Evolutionary conservation across 2,329 filamentous ascomycete species (phyloP), one percentile per base, ranked within the genome.

Genomic region (Juglanconis juglandina): DNA sequence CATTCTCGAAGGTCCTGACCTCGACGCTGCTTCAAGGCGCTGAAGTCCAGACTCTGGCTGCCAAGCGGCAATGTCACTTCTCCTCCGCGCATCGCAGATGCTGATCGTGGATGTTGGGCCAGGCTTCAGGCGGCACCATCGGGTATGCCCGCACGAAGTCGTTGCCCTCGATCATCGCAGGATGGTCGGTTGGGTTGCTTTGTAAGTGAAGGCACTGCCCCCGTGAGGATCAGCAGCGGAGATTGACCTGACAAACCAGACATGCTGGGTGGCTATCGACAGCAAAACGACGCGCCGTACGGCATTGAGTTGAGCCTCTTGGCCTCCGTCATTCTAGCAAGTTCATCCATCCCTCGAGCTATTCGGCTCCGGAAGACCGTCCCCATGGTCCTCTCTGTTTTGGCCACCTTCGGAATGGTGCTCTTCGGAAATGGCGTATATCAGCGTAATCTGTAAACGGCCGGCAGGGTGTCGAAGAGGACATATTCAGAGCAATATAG

Each of bases 251-350:
- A 53, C 37, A 41, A 35, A 10, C 10, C 64, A 86, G 83, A 99
- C 76, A 87, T 87, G 32, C 79, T 96, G 48, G 91, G 92, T 64
- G 93, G 89, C 65, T 87, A 90, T 70, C 90, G 93, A 61, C 87
- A 96, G 64, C 87, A 89, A 68, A 87, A 86, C 68, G 80, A 83
- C 63, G 83, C 92, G 72, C 73, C 90, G 3, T 96, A 95, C 73
- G 95, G 94, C 64, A 78, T 96, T 67, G 95, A 98, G 76, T 79
- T 96, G 48, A 91, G 89, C n/a, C 82, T 99, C 9, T 80, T 97
- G 48, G 95, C 95, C 4, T 96, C 91, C 0, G 69, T 92, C n/a
- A 78, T 98, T 33, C 83, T 99, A 41, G 94, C 83, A 47, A 92
- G 92, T 24, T 90, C 90, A 47, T 89, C 91, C 2, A 88, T 98